These are phyloP conservation scores for Fraxinus sp. DNA, from an alignment of 305 asterid genomes.

Conservation along the genomic window DNA sequence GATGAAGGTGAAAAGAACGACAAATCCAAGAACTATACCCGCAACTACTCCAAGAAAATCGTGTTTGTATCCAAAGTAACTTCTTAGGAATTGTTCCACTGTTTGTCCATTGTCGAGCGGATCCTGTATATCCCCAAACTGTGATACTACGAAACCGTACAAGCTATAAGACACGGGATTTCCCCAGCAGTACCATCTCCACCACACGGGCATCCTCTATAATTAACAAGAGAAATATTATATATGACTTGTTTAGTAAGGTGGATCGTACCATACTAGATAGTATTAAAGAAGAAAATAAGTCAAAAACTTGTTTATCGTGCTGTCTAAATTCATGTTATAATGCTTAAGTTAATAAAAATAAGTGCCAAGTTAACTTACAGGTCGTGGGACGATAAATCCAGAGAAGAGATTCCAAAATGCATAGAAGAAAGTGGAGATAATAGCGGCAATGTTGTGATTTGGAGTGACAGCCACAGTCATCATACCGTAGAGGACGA, in stretches of 20 bases:
- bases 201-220: conserved; percentile 62
- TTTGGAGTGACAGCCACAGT: conserved; percentile 49
- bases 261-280: neutral
- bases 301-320: neutral
- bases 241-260: neutral
- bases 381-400: conserved; percentile 55
- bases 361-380: conserved; percentile 21
- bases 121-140: conserved; percentile 35
- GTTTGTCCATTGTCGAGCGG: conserved; percentile 6
- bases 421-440: conserved; percentile 34
- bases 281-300: neutral
- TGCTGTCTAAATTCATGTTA: neutral
- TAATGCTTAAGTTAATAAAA: neutral
- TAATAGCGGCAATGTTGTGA: conserved; percentile 41
- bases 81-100: conserved; percentile 23
- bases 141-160: conserved; percentile 50
- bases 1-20: conserved; percentile 28
- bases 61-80: conserved; percentile 22
- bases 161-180: conserved; percentile 53
- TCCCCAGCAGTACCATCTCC: conserved; percentile 63
- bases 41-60: conserved; percentile 31
- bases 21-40: conserved; percentile 23
- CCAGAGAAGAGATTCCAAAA: conserved; percentile 63
- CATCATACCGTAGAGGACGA: conserved; percentile 64
- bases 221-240: neutral